These are phyloP conservation scores for sorghum (Sorghum bicolor) DNA, from an alignment of 176 grass and related monocot species.

Conservation along the genomic window DNA sequence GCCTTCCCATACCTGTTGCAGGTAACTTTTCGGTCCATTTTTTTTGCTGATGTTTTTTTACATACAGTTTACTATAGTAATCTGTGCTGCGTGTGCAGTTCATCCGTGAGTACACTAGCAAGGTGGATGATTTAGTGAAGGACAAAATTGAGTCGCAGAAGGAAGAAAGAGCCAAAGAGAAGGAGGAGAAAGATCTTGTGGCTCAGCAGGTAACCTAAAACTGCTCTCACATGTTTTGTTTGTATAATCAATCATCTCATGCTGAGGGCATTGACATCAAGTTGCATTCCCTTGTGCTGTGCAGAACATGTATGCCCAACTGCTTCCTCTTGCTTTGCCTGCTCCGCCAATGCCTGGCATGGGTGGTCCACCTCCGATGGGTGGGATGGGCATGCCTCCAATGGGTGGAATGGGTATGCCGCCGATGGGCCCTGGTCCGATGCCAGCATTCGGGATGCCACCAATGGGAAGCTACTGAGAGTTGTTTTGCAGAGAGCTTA, in stretches of 20 bases:
- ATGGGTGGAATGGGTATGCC: slow-evolving; percentile 88
- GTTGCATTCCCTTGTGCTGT: slow-evolving; percentile 31
- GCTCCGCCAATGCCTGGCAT: slow-evolving; percentile 77
- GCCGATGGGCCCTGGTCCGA: slow-evolving; percentile 54
- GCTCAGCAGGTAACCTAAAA: slow-evolving; percentile 69
- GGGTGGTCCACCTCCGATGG: slow-evolving; percentile 48
- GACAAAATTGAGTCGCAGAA: slow-evolving; percentile 79
- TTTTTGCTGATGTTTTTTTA: neutral
- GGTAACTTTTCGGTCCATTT: slow-evolving; percentile 40
- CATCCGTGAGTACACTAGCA: slow-evolving; percentile 87
- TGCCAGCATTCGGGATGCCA: slow-evolving; percentile 83
- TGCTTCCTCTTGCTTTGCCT: slow-evolving; percentile 89
- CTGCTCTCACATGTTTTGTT: neutral
- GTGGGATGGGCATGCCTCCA: slow-evolving; percentile 53
- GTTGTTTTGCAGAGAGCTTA: neutral
- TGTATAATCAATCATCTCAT: neutral
- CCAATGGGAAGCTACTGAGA: slow-evolving; percentile 81
- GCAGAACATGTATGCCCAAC: slow-evolving; percentile 92
- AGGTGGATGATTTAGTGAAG: slow-evolving; percentile 91
- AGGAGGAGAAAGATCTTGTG: slow-evolving; percentile 89
- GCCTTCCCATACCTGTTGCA: slow-evolving; percentile 96
- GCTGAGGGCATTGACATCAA: slow-evolving; percentile 5
- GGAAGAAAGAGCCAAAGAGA: slow-evolving; percentile 79
- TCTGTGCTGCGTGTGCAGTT: slow-evolving; percentile 37
- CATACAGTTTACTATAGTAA: neutral